Evolutionary conservation across 129 eudicot genomes (phyloP).

Genomic region (Ambrosia trifida): DNA sequence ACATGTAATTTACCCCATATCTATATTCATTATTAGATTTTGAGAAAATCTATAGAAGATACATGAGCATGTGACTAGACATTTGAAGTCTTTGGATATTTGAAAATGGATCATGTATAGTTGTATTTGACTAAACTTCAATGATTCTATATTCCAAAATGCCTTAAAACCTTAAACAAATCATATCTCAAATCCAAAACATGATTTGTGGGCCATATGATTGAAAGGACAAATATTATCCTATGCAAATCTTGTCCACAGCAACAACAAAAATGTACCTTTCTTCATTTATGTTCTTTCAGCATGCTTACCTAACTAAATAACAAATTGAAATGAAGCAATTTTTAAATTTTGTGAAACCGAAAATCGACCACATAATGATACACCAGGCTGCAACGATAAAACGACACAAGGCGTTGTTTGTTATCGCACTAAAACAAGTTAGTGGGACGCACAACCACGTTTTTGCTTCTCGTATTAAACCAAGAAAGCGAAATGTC

Average conservation of each 20-base stretch:
- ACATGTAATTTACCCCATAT: neutral
- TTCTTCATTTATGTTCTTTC: neutral
- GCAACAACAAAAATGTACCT: neutral
- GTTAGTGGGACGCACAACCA: neutral
- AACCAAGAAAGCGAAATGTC: neutral
- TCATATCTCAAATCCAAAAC: neutral
- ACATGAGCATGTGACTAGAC: constrained; percentile 16
- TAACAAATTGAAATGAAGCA: neutral
- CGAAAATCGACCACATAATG: too few species aligned
- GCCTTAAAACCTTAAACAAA: neutral
- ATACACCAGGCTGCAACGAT: neutral
- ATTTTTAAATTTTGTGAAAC: too few species aligned
- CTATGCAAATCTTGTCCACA: neutral
- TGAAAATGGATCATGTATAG: neutral
- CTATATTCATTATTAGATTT: neutral
- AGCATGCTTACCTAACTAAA: neutral
- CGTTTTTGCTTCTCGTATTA: neutral
- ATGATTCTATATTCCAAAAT: neutral
- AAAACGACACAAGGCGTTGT: neutral
- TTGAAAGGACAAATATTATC: neutral
- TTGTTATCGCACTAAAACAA: neutral
- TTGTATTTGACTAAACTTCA: constrained; percentile 9
- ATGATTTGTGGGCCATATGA: neutral
- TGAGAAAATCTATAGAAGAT: constrained; percentile 12
- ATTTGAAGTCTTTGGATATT: constrained; percentile 20